Evolutionary conservation across 306 rosid genomes (phyloP), one percentile per base, ranked within the genome.

Genomic region (Lupinus albus): DNA sequence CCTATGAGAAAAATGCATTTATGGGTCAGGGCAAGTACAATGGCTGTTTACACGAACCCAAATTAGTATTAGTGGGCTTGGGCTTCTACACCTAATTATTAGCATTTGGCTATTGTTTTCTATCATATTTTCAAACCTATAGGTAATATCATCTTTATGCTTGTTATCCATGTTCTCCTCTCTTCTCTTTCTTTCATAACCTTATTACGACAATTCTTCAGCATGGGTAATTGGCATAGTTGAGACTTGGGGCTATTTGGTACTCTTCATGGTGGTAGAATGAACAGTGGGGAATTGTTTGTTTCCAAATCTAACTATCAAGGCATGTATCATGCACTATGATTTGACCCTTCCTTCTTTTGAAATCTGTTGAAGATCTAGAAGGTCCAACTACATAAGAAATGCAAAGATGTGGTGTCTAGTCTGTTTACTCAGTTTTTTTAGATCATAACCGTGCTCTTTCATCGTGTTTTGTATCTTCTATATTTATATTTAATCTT

Each of bases 381-480:
- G 3, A n/a, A 18, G 65, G 8, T 56, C 67, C 11, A 44, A 68
- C 53, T 44, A 45, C 15, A 9, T 61, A 32, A 44, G 53, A 61
- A 30, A 51, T 39, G 62, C 69, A 60, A 38, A 38, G 52, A 56
- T 44, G 57, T 50, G 36, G 32, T 71, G 32, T 61, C 38, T 67
- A 25, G 52, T 65, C 53, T 59, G 41, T 3, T 11, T 57, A n/a
- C 20, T 21, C 17, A 18, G 55, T 4, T 8, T 11, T 62, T 25
- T 62, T 47, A 36, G 55, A 61, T 46, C 54, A 13, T 47, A 68
- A 11, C 55, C 18, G n/a, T 18, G 39, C 38, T 32, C 62, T 12
- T 70, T 75, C 70, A 41, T 71, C n/a, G 18, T 64, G 47, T 42
- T 47, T 52, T 36, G 50, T 28, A 54, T 61, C 50, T 28, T 62